phyloP scores from a whole-genome alignment of 2,329 filamentous ascomycete species.

The Penicillium sp. region DNA sequence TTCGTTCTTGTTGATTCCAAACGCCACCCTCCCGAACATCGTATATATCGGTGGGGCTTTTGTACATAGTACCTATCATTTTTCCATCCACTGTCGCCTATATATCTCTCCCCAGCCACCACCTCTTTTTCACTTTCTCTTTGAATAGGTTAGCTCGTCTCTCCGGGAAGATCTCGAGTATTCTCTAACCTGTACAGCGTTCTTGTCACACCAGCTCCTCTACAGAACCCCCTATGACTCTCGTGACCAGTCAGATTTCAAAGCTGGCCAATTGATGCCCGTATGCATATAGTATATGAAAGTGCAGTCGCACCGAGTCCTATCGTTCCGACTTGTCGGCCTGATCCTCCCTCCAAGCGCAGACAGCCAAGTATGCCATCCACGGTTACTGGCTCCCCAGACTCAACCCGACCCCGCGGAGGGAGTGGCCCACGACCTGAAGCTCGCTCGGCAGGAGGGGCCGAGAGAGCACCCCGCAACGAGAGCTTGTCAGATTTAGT shows the following conservation, averaged over 20 bases:
- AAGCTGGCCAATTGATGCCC: constrained; percentile 22
- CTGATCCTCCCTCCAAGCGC: constrained; percentile 20
- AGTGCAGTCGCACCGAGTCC: constrained; percentile 36
- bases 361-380: constrained; percentile 26
- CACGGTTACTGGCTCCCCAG: constrained; percentile 13
- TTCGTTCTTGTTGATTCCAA: constrained; percentile 1
- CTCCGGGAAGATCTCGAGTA: neutral
- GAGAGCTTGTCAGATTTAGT: constrained; percentile 38
- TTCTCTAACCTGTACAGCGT: neutral
- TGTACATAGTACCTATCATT: constrained; percentile 21
- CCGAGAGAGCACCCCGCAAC: constrained; percentile 29
- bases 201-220: neutral
- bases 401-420: constrained; percentile 12
- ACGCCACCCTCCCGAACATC: constrained; percentile 1
- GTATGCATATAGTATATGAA: constrained; percentile 33
- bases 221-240: constrained; percentile 2
- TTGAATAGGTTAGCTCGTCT: constrained; percentile 10
- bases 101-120: constrained; percentile 1
- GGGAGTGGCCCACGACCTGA: constrained; percentile 15
- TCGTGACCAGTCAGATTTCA: constrained; percentile 13
- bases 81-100: neutral
- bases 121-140: neutral
- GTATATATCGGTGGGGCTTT: constrained; percentile 14
- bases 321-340: constrained; percentile 36
- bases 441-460: constrained; percentile 34